Base-by-base conservation (phyloP, 2,329 filamentous ascomycete genomes). In the Neophaeococcomyces mojaviensis region DNA sequence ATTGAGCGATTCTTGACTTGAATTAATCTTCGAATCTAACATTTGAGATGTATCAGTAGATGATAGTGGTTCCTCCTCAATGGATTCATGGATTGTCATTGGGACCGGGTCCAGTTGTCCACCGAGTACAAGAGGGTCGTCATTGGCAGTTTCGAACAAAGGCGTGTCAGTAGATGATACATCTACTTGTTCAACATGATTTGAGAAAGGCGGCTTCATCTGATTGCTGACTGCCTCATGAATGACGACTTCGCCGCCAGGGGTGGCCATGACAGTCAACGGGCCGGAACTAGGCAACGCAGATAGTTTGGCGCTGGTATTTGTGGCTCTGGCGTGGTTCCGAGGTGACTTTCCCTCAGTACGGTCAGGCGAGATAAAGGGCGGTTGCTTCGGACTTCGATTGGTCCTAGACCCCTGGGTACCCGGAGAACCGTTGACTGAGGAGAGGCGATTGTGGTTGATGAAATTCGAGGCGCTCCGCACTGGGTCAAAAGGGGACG, bases 1-100 rank as follows among this genome's bases (percentile, higher is more conserved):
- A 18, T 55, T 47, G 19, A 57, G 34, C 16, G 55, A 57, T 19
- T 54, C 51, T 49, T 57, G 55, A 43, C 55, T 57, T n/a, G 55
- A 57, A 32, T 47, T 55, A 22, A 28, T 32, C 31, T 57, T 57
- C 13, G 55, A 57, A 19, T 50, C 50, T 18, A 44, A 41, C 9
- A 39, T 5, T 5, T 44, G 46, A 4, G 41, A 47, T 30, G 51
- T 50, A 4, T 46, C 51, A 15, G 46, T 49, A 9, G 33, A 49
- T 30, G 48, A 44, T 10, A 38, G 50, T 32, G 41, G 44, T 39
- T 55, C 55, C 20, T 55, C 51, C 34, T 57, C 55, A 16, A 57
- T 57, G 6, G 55, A 57, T n/a, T 52, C 35, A 41, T 55, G 55
- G 22, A 57, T 55, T 10, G 49, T 52, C 2, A 57, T 47, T 9